Percentiles rank a stretch among this genome's conserved stretches.
These are phyloP conservation scores for Aspergillus ustus DNA, from an alignment of 2,329 filamentous ascomycete species.

Conservation along the genomic window DNA sequence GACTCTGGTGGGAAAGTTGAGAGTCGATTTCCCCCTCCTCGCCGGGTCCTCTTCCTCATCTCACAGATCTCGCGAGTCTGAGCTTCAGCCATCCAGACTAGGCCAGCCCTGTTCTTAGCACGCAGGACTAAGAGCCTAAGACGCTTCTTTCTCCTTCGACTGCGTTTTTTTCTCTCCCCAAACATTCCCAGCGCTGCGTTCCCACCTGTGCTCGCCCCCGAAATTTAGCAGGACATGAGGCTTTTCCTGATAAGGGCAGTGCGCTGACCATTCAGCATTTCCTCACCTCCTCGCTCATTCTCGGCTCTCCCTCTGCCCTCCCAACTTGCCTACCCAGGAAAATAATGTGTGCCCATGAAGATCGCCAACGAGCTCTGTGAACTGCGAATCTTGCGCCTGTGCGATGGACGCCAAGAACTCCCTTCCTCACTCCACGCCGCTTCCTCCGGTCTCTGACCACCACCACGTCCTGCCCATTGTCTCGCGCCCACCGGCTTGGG, in stretches of 20 bases:
- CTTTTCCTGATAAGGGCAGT: constrained; percentile 34
- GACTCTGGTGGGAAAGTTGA: not conserved
- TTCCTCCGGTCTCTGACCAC: constrained; percentile 24
- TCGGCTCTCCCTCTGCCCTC: constrained; percentile 17
- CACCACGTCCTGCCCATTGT: constrained; percentile 38
- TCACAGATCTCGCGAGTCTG: not conserved
- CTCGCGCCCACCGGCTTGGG: constrained; percentile 29
- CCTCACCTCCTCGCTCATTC: constrained; percentile 23
- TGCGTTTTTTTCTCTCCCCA: constrained; percentile 17
- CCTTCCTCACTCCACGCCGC: constrained; percentile 23
- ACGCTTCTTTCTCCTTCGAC: constrained; percentile 1
- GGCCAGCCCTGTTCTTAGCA: not conserved
- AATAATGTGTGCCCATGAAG: constrained; percentile 27
- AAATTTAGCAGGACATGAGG: constrained; percentile 20
- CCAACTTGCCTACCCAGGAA: constrained; percentile 21
- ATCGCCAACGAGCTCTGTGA: constrained; percentile 26
- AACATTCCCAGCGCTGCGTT: constrained; percentile 14
- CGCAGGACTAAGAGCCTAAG: not conserved
- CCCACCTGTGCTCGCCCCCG: constrained; percentile 5
- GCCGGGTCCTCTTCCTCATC: not conserved
- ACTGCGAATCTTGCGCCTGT: constrained; percentile 23
- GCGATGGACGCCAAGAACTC: constrained; percentile 40
- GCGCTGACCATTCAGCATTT: constrained; percentile 34
- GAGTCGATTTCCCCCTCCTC: not conserved
- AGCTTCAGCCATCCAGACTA: not conserved